These are phyloP conservation scores for Meripilus lineatus DNA, from an alignment of 1,284 basidiomycete genomes.

Conservation along the genomic window DNA sequence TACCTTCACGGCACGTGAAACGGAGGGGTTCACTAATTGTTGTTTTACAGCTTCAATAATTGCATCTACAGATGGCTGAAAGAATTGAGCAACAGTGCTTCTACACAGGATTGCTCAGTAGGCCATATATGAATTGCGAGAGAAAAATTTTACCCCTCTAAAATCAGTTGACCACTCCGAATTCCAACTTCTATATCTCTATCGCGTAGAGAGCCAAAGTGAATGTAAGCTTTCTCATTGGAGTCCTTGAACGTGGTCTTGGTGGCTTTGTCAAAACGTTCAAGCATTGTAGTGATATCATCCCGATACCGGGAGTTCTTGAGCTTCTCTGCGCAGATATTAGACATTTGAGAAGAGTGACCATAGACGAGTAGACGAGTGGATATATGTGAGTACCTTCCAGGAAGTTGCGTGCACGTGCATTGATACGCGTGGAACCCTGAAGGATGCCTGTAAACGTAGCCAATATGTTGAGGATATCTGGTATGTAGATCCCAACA, in stretches of 20 bases:
- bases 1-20: background rate
- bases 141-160: conserved; percentile 28
- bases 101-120: conserved; percentile 11
- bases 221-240: conserved; percentile 33
- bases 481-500: background rate
- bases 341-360: background rate
- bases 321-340: conserved; percentile 26
- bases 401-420: conserved; percentile 28
- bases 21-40: conserved; percentile 19
- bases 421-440: conserved; percentile 22
- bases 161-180: conserved; percentile 34
- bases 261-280: conserved; percentile 35
- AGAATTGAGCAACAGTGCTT: conserved; percentile 32
- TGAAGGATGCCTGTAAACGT: conserved; percentile 19
- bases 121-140: background rate
- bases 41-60: conserved; percentile 30
- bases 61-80: conserved; percentile 32
- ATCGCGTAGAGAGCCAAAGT: conserved; percentile 35
- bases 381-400: conserved; percentile 17
- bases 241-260: conserved; percentile 36
- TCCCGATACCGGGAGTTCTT: conserved; percentile 29
- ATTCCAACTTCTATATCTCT: conserved; percentile 33
- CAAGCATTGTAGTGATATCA: conserved; percentile 31
- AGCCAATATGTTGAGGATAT: background rate
- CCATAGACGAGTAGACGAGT: background rate